phyloP scores from a whole-genome alignment of 345 rosid species.

The Geranium brycei region DNA sequence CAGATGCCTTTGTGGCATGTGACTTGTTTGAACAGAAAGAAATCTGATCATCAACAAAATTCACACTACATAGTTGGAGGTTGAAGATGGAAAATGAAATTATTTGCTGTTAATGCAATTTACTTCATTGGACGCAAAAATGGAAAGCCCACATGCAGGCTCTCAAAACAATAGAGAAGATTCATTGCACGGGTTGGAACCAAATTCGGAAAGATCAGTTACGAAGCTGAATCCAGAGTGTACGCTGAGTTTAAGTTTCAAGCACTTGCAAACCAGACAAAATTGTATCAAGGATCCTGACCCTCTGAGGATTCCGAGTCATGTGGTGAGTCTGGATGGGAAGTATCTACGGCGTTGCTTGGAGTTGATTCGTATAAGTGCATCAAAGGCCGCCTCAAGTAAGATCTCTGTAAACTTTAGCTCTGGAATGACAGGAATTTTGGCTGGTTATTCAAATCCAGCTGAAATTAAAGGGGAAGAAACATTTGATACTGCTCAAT shows the following conservation, averaged over 20 bases:
- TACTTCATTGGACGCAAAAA: conserved; percentile 12
- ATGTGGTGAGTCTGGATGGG: conserved; percentile 60
- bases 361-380: conserved; percentile 41
- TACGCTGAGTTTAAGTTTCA: conserved; percentile 29
- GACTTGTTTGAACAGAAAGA: conserved; percentile 7
- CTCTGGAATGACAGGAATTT: conserved; percentile 19
- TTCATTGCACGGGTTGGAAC: conserved; percentile 16
- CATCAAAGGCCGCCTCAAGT: conserved; percentile 36
- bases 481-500: conserved; percentile 22
- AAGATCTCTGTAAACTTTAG: conserved; percentile 29
- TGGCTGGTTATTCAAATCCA: conserved; percentile 23
- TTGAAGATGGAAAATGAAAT: conserved; percentile 15
- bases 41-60: neutral
- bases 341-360: conserved; percentile 66
- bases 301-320: conserved; percentile 51
- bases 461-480: conserved; percentile 19
- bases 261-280: conserved; percentile 37
- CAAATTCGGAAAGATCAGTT: conserved; percentile 21
- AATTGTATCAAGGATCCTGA: conserved; percentile 35
- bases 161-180: conserved; percentile 34
- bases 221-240: conserved; percentile 30
- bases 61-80: conserved; percentile 8
- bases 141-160: conserved; percentile 33
- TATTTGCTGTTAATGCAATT: conserved; percentile 8
- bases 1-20: conserved; percentile 18